A percentile compares a stretch with the other conserved stretches of the same genome.
These are phyloP conservation scores for Paraurostyla sp. DNA, from an alignment of 73 alveolate genomes.

Conservation along the genomic window DNA sequence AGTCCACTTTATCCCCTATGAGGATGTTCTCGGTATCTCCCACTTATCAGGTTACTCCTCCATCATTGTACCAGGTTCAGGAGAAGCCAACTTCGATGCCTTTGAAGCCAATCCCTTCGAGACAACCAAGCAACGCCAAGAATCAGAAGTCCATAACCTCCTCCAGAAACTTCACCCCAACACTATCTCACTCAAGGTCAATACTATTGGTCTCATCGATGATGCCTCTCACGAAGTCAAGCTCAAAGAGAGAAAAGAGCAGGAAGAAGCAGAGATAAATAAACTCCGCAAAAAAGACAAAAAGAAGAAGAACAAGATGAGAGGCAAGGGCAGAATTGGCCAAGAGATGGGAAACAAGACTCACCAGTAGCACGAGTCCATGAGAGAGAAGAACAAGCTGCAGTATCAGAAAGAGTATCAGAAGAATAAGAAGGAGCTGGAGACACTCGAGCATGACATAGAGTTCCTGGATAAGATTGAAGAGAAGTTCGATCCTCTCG, in stretches of 20 bases:
- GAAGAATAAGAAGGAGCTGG: slow-evolving; percentile 27
- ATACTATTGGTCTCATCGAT: slow-evolving; percentile 92
- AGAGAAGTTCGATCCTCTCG: slow-evolving; percentile 56
- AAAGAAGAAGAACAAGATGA: slow-evolving; percentile 81
- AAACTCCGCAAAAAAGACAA: slow-evolving; percentile 70
- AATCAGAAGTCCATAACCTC: slow-evolving; percentile 87
- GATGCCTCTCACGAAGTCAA: slow-evolving; percentile 86
- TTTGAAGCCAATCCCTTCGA: slow-evolving; percentile 92
- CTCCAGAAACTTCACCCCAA: slow-evolving; percentile 94
- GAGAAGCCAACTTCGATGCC: slow-evolving; percentile 93
- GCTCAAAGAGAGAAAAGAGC: slow-evolving; percentile 86
- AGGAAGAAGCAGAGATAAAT: slow-evolving; percentile 72
- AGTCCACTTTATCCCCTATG: slow-evolving; percentile 85
- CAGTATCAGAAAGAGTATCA: slow-evolving; percentile 37
- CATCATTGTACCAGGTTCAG: slow-evolving; percentile 95
- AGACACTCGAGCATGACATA: slow-evolving; percentile 32
- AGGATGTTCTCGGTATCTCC: slow-evolving; percentile 95
- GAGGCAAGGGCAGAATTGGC: slow-evolving; percentile 73
- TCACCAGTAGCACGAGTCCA: slow-evolving; percentile 21
- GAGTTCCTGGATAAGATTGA: slow-evolving; percentile 44
- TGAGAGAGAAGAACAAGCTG: slow-evolving; percentile 63
- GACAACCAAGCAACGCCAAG: slow-evolving; percentile 90
- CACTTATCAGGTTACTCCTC: slow-evolving; percentile 85
- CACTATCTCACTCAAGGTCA: slow-evolving; percentile 88
- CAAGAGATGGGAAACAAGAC: slow-evolving; percentile 62